phyloP scores from a whole-genome alignment of 1,284 basidiomycete species.

The Pholiota adiposa region DNA sequence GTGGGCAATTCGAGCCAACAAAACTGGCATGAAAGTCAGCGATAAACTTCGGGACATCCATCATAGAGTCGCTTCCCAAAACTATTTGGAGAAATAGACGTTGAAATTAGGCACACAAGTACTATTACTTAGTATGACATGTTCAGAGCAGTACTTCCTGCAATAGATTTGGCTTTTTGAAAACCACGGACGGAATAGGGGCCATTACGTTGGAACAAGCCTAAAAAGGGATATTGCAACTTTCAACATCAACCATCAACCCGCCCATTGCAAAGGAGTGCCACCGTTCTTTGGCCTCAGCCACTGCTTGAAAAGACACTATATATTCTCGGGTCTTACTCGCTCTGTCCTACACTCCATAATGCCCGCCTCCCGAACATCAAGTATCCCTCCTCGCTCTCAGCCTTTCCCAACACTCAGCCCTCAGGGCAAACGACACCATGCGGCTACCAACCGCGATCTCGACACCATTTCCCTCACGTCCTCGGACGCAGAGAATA shows the following conservation, averaged over 20 bases:
- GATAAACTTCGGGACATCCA: no score
- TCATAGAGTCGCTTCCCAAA: no score
- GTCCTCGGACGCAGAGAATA: slow-evolving; percentile 7
- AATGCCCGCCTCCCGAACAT: slow-evolving; percentile 30
- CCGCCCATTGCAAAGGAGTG: no score
- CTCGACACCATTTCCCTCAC: slow-evolving; percentile 14
- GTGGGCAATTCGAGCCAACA: no score
- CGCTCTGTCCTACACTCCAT: neutral
- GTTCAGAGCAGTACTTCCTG: no score
- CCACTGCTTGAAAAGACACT: neutral
- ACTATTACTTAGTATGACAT: no score
- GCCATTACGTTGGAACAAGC: slow-evolving; percentile 1
- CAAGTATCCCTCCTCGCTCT: slow-evolving; percentile 19
- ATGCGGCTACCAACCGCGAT: neutral
- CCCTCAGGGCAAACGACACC: slow-evolving; percentile 10
- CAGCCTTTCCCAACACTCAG: slow-evolving; percentile 20
- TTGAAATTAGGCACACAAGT: no score
- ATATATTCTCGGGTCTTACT: neutral
- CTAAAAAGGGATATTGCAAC: slow-evolving; percentile 17
- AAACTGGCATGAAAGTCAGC: no score
- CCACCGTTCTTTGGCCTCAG: neutral
- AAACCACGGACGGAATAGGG: neutral
- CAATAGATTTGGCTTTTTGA: no score
- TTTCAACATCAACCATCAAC: slow-evolving; percentile 1
- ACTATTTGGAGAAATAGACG: no score